A percentile compares a stretch with the other conserved stretches of the same genome.
Conservation (phyloP, 2,329 filamentous ascomycete genomes). For the Beauveria rudraprayagi region DNA sequence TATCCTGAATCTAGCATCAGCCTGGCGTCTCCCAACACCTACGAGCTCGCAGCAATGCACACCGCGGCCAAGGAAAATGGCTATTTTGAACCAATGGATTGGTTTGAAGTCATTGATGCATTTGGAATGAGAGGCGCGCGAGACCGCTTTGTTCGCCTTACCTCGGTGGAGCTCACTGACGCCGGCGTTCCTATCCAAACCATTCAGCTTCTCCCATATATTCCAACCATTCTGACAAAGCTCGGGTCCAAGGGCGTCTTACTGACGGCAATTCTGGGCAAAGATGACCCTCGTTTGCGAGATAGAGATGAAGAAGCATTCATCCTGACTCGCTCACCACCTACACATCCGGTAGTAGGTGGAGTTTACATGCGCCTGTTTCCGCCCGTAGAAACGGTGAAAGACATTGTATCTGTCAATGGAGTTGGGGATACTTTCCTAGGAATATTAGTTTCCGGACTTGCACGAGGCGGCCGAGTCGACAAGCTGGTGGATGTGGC, state of each 20-base stretch:
- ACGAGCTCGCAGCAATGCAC: slow-evolving; percentile 78
- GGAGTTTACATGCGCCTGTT: slow-evolving; percentile 78
- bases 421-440: slow-evolving; percentile 91
- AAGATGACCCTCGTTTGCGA: slow-evolving; percentile 59
- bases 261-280: slow-evolving; percentile 60
- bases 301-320: slow-evolving; percentile 57
- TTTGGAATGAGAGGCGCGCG: slow-evolving; percentile 70
- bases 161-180: slow-evolving; percentile 60
- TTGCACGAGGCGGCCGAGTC: slow-evolving; percentile 52
- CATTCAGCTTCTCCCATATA: slow-evolving; percentile 79
- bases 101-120: slow-evolving; percentile 74
- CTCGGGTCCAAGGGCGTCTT: slow-evolving; percentile 70
- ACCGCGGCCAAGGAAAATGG: slow-evolving; percentile 55
- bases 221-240: slow-evolving; percentile 79
- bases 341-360: slow-evolving; percentile 47
- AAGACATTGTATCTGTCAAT: slow-evolving; percentile 80
- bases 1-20: slow-evolving; percentile 60
- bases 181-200: slow-evolving; percentile 75
- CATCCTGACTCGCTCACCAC: slow-evolving; percentile 57
- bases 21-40: slow-evolving; percentile 72
- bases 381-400: slow-evolving; percentile 56
- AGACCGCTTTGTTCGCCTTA: slow-evolving; percentile 62
- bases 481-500: slow-evolving; percentile 66
- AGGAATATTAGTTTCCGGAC: slow-evolving; percentile 71
- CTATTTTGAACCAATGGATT: slow-evolving; percentile 60